Evolutionary conservation across 176 grass and related monocot species (phyloP).

Genomic region (Juncus effusus): DNA sequence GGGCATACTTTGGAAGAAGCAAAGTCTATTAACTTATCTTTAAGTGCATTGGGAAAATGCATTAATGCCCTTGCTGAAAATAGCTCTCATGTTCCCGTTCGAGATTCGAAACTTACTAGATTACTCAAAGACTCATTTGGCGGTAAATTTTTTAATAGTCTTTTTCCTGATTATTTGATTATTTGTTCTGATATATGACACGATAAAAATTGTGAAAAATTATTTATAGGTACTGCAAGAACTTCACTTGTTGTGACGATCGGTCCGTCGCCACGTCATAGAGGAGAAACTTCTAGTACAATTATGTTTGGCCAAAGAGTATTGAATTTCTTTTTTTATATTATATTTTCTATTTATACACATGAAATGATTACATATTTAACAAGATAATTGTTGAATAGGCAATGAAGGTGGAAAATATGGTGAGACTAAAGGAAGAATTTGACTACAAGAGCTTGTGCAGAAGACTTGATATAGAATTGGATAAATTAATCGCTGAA

Average conservation of each 20-base stretch:
- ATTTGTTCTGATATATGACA: constrained; percentile 14
- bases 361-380: constrained; percentile 11
- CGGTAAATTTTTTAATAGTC: constrained; percentile 32
- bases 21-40: constrained; percentile 97
- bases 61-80: constrained; percentile 99
- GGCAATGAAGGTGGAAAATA: constrained; percentile 99
- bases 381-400: constrained; percentile 26
- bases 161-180: background rate
- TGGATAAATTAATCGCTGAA: constrained; percentile 89
- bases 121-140: constrained; percentile 99
- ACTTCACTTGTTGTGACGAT: constrained; percentile 99
- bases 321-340: constrained; percentile 28
- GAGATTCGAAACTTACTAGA: constrained; percentile 98
- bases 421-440: constrained; percentile 99
- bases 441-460: constrained; percentile 99
- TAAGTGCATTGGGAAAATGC: constrained; percentile 94
- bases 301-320: constrained; percentile 99
- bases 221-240: constrained; percentile 77
- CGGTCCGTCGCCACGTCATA: constrained; percentile 92
- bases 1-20: constrained; percentile 99
- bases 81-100: constrained; percentile 90
- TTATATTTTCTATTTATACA: background rate
- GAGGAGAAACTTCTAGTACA: constrained; percentile 97
- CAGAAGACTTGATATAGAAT: constrained; percentile 89
- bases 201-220: constrained; percentile 27